Evolutionary conservation across 148 eudicot genomes (phyloP).

Genomic region (Arbutus unedo): DNA sequence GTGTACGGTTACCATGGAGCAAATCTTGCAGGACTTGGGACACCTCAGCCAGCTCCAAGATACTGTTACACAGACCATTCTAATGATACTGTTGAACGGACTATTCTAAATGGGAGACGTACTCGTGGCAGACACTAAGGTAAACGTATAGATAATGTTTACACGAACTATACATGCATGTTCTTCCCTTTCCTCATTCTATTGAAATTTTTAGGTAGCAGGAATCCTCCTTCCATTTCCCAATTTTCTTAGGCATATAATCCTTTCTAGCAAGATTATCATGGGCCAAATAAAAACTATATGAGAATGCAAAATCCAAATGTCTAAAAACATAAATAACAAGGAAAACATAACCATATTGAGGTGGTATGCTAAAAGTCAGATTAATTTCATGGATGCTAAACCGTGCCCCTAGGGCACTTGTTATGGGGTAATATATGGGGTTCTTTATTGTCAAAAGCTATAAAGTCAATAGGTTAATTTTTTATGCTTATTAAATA

Average conservation of each 20-base stretch:
- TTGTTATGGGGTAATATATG: too few relatives aligned
- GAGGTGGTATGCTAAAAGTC: neutral
- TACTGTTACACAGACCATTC: neutral
- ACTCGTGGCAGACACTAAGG: neutral
- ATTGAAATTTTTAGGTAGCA: neutral
- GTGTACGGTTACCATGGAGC: neutral
- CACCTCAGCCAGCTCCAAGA: slow-evolving; percentile 5
- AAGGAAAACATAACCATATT: neutral
- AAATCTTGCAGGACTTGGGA: neutral
- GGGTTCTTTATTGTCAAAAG: too few relatives aligned
- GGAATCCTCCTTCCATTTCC: neutral
- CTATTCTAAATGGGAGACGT: neutral
- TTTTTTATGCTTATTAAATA: too few relatives aligned
- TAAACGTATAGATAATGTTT: neutral
- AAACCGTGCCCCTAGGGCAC: too few relatives aligned
- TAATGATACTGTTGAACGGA: neutral
- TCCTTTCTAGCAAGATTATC: neutral
- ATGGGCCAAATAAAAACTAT: neutral
- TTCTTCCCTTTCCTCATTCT: neutral
- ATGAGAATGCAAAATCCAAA: neutral
- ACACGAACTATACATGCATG: neutral
- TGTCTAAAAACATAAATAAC: neutral
- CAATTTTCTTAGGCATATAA: neutral
- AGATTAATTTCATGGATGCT: too few relatives aligned
- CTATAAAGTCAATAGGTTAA: too few relatives aligned